phyloP scores from a whole-genome alignment of 2,329 filamentous ascomycete genomes.

The Beauveria sp. region DNA sequence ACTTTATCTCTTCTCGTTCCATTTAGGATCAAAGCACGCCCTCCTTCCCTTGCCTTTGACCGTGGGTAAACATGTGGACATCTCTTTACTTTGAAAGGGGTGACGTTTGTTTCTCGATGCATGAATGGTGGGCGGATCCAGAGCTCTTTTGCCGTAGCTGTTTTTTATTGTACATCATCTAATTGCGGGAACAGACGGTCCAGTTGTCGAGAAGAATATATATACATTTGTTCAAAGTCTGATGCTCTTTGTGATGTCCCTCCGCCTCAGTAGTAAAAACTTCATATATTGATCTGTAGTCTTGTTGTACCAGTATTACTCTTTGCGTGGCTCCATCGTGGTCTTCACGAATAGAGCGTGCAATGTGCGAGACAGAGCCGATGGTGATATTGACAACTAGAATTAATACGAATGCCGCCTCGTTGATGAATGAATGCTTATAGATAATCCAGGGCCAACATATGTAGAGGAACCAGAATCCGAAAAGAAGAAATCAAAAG shows the following conservation, averaged over 20 bases:
- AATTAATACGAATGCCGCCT: background rate
- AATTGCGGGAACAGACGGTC: constrained; percentile 15
- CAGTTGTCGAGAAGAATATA: constrained; percentile 12
- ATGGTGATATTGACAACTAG: background rate
- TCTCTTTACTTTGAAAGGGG: too few relatives aligned
- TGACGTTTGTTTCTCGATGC: background rate
- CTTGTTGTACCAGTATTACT: background rate
- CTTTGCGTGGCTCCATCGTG: background rate
- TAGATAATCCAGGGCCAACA: background rate
- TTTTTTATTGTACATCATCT: constrained; percentile 22
- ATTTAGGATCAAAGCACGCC: constrained; percentile 3
- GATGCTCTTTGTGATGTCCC: background rate
- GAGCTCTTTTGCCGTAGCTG: constrained; percentile 20
- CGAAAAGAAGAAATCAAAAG: background rate
- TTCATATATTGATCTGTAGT: too few relatives aligned
- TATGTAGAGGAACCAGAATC: background rate
- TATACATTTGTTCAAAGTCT: constrained; percentile 9
- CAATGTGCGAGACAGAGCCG: too few relatives aligned
- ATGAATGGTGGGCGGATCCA: background rate
- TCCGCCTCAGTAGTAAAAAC: background rate
- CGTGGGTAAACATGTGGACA: background rate
- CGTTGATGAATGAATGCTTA: background rate
- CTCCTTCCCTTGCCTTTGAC: background rate
- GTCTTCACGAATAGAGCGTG: too few relatives aligned
- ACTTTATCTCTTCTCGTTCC: constrained; percentile 6